A percentile compares a stretch with the other conserved stretches of the same genome.
Conservation (phyloP, 441 rosid species). For the Eruca vesicaria region DNA sequence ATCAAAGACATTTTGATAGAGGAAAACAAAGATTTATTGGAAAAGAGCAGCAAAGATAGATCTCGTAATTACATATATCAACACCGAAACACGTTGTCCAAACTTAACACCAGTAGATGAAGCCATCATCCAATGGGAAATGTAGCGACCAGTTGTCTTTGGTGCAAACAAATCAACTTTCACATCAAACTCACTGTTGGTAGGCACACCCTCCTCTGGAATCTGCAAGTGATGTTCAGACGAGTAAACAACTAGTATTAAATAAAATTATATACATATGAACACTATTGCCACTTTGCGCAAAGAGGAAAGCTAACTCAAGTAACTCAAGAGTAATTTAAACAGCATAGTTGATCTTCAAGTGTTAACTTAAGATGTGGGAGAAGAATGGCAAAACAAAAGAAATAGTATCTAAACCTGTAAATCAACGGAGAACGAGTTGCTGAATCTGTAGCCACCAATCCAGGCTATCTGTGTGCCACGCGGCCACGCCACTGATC, state of each 20-base stretch:
- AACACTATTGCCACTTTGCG: background rate
- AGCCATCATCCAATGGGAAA: constrained; percentile 90
- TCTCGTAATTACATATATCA: constrained; percentile 53
- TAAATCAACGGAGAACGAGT: constrained; percentile 42
- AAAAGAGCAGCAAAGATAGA: background rate
- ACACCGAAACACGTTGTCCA: constrained; percentile 96
- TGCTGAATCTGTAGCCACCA: constrained; percentile 69
- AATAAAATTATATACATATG: background rate
- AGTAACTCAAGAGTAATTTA: background rate
- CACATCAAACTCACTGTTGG: constrained; percentile 67
- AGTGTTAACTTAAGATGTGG: background rate
- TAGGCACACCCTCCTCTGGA: constrained; percentile 61
- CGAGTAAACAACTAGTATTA: background rate
- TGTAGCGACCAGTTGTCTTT: constrained; percentile 66
- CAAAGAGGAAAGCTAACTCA: constrained; percentile 4
- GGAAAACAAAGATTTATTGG: background rate
- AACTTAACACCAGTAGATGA: constrained; percentile 63
- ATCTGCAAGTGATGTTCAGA: constrained; percentile 46
- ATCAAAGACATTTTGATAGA: background rate
- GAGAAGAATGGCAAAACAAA: constrained; percentile 2
- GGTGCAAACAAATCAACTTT: constrained; percentile 84
- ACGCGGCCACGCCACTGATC: constrained; percentile 60
- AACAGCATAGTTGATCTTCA: background rate
- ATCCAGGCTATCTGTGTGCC: constrained; percentile 73
- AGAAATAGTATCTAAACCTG: constrained; percentile 45